A percentile compares a stretch with the other conserved stretches of the same genome.
Conservation (phyloP, 169 alveolate genomes). For the Cyclospora cayetanensis region DNA sequence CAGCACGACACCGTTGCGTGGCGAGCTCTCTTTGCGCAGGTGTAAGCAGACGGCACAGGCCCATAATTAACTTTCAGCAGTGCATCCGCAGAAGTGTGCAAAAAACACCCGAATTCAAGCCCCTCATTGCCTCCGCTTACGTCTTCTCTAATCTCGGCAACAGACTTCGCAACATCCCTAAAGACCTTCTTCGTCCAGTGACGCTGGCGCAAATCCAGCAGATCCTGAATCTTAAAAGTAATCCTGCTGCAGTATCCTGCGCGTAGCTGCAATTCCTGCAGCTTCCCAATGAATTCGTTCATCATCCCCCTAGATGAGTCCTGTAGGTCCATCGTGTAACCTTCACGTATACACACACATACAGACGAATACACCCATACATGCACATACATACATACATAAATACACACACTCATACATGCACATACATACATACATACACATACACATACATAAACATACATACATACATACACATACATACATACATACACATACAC, state of each 20-base stretch:
- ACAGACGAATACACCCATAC: background rate
- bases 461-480: conserved; percentile 10
- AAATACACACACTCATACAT: background rate
- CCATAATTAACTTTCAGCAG: too few relatives aligned
- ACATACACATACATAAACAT: background rate
- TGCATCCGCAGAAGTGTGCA: background rate
- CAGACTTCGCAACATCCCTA: conserved; percentile 64
- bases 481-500: background rate
- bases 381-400: background rate
- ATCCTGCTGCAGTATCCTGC: conserved; percentile 61
- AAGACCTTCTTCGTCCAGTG: conserved; percentile 63
- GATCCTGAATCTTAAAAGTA: conserved; percentile 67
- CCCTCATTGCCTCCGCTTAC: conserved; percentile 3
- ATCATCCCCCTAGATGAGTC: conserved; percentile 31
- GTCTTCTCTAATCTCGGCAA: conserved; percentile 58
- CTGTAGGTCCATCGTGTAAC: conserved; percentile 47
- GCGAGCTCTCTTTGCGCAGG: too few relatives aligned
- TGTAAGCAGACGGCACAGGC: too few relatives aligned
- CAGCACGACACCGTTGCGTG: too few relatives aligned
- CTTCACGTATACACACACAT: background rate
- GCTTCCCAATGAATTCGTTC: conserved; percentile 56
- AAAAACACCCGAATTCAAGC: background rate
- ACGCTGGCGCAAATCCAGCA: conserved; percentile 48
- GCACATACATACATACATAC: background rate
- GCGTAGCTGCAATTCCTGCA: conserved; percentile 54